A percentile compares a stretch with the other conserved stretches of the same genome.
Evolutionary conservation across 1,284 basidiomycete genomes (phyloP).

Genomic region (Melampsora larici-populina): DNA sequence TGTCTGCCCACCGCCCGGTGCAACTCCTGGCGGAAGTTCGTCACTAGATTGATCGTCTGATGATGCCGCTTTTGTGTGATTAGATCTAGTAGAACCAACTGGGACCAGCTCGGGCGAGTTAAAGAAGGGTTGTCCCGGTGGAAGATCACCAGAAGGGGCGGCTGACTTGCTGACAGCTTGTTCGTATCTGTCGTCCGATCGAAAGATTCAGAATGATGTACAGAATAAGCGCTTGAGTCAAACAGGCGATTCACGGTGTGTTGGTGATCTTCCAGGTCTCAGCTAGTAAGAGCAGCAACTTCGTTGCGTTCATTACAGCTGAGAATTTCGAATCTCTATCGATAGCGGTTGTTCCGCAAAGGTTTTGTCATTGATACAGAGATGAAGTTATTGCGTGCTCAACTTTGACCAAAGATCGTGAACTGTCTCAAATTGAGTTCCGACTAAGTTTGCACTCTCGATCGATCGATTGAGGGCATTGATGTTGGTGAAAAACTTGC

Average conservation of each 20-base stretch:
- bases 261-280: too few relatives aligned
- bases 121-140: background rate
- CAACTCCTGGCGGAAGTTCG: background rate
- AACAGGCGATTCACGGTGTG: too few relatives aligned
- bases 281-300: too few relatives aligned
- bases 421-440: conserved; percentile 32
- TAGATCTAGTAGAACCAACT: background rate
- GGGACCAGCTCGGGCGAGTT: background rate
- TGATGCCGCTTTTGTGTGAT: background rate
- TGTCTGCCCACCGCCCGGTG: background rate
- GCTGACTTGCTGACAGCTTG: background rate
- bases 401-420: conserved; percentile 41
- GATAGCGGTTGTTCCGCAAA: too few relatives aligned
- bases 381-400: background rate
- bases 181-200: background rate
- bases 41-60: background rate
- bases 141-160: background rate
- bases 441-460: conserved; percentile 34
- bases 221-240: background rate
- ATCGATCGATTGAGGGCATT: conserved; percentile 39
- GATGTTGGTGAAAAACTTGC: conserved; percentile 31
- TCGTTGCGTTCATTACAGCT: too few relatives aligned
- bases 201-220: background rate
- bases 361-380: too few relatives aligned
- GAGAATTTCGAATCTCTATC: too few relatives aligned